These are phyloP conservation scores for Hypoxylon sp. DNA, from an alignment of 2,329 filamentous ascomycete genomes.

Conservation along the genomic window DNA sequence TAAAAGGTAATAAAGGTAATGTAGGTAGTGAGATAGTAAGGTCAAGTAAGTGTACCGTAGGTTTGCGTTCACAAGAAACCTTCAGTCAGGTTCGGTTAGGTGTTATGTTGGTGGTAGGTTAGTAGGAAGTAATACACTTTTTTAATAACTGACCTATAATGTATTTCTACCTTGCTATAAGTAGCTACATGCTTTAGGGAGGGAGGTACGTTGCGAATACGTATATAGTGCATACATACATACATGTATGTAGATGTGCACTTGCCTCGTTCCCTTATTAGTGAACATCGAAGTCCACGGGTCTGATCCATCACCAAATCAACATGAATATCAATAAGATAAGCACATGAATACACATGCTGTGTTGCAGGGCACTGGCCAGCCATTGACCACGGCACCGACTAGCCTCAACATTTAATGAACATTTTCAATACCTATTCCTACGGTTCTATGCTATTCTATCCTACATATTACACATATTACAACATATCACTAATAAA, in stretches of 20 bases:
- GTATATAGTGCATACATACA: constrained; percentile 11
- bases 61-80: constrained; percentile 26
- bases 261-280: no score
- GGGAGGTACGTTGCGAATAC: constrained; percentile 1
- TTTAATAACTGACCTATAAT: constrained; percentile 27
- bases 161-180: constrained; percentile 37
- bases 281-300: no score
- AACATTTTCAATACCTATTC: no score
- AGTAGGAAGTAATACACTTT: constrained; percentile 8
- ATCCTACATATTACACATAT: constrained; percentile 11
- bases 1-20: background rate
- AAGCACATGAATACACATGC: no score
- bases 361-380: no score
- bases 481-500: constrained; percentile 13
- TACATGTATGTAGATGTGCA: no score
- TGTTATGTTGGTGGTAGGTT: constrained; percentile 22
- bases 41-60: constrained; percentile 11
- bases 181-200: constrained; percentile 7
- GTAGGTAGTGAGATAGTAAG: background rate
- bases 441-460: constrained; percentile 6
- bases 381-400: background rate
- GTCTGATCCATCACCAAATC: no score
- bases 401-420: no score
- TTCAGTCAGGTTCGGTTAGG: constrained; percentile 17
- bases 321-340: no score